Evolutionary conservation across 306 rosid genomes (phyloP).

Genomic region (Pyrus communis): DNA sequence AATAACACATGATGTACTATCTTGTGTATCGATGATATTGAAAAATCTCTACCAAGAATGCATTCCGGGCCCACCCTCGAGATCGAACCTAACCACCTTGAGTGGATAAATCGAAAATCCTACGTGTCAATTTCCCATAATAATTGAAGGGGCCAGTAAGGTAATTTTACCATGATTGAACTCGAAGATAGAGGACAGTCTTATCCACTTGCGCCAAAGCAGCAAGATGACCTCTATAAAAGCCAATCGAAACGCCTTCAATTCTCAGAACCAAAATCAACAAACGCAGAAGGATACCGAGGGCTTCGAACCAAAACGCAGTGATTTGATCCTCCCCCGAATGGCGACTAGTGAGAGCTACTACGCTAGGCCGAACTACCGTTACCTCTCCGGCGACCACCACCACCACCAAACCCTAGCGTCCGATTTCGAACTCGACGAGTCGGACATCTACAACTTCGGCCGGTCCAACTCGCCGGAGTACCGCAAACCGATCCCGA

Average conservation of each 20-base stretch:
- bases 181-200: conserved; percentile 10
- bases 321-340: no score
- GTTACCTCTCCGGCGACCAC: conserved; percentile 42
- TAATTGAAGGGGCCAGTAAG: conserved; percentile 12
- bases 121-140: conserved; percentile 15
- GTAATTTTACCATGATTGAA: conserved; percentile 9
- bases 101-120: conserved; percentile 2
- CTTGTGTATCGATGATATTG: no score
- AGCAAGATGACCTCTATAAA: conserved; percentile 39
- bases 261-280: conserved; percentile 7
- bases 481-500: conserved; percentile 29
- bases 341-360: conserved; percentile 61
- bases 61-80: conserved; percentile 1
- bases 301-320: neutral
- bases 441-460: conserved; percentile 63
- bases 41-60: neutral
- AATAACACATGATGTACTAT: no score
- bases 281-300: neutral
- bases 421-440: conserved; percentile 68
- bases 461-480: conserved; percentile 49
- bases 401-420: conserved; percentile 22
- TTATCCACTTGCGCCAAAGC: conserved; percentile 44
- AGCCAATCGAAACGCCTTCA: conserved; percentile 10
- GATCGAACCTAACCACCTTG: neutral
- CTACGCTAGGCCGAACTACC: conserved; percentile 38